Evolutionary conservation across 805 yeast species (phyloP).

Genomic region (Isabelozyma heimii): DNA sequence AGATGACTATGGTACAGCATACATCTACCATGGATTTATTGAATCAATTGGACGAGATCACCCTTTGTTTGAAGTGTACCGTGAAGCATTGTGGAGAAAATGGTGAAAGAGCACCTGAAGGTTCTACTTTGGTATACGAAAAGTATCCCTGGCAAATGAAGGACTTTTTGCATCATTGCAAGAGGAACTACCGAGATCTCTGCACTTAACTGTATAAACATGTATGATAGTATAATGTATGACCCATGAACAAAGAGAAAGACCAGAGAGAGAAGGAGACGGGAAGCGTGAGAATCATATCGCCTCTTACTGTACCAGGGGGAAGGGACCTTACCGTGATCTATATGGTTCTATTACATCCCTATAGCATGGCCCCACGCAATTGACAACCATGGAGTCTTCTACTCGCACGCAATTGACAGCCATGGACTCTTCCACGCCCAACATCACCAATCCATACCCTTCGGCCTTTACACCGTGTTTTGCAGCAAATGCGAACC

Average conservation of each 20-base stretch:
- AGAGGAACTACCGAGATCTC: constrained; percentile 6
- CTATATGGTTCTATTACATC: too few species aligned
- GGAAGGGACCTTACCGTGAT: too few species aligned
- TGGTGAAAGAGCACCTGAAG: constrained; percentile 16
- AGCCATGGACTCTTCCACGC: background rate
- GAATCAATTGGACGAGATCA: constrained; percentile 20
- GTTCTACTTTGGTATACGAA: constrained; percentile 19
- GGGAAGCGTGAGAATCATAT: too few species aligned
- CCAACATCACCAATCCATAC: background rate
- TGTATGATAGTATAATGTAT: background rate
- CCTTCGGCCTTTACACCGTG: too few species aligned
- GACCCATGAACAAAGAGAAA: too few species aligned
- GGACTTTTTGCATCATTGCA: constrained; percentile 15
- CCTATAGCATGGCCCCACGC: background rate
- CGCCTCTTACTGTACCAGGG: too few species aligned
- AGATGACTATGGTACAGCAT: constrained; percentile 18
- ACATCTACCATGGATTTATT: constrained; percentile 20
- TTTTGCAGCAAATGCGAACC: too few species aligned
- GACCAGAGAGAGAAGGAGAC: too few species aligned
- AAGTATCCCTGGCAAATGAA: constrained; percentile 18
- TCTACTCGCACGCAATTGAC: background rate
- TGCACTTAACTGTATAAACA: background rate
- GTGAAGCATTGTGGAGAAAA: constrained; percentile 16
- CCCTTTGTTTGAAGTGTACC: constrained; percentile 31
- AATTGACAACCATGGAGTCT: background rate